Percentiles rank a stretch among this genome's conserved stretches.
These are phyloP conservation scores for Nothopassalora personata DNA, from an alignment of 2,329 filamentous ascomycete species.

Conservation along the genomic window DNA sequence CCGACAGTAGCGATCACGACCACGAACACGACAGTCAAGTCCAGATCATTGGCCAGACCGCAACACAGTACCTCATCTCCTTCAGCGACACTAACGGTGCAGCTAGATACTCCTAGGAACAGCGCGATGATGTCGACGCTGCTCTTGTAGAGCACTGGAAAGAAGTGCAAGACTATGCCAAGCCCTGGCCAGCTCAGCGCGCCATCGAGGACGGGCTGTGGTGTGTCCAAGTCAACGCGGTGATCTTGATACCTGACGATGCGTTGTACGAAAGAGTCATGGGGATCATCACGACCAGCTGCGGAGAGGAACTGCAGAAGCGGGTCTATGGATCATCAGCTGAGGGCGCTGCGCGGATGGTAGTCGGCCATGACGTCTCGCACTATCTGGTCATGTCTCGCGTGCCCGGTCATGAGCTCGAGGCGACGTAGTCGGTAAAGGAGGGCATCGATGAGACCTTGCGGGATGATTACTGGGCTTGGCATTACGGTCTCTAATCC, in stretches of 20 bases:
- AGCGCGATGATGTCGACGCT: neutral
- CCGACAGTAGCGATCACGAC: neutral
- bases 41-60: neutral
- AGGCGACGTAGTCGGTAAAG: neutral
- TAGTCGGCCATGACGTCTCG: neutral
- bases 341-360: too few relatives aligned
- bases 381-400: neutral
- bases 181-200: neutral
- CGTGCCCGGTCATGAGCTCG: neutral
- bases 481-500: too few relatives aligned
- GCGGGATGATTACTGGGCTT: neutral
- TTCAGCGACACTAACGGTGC: neutral
- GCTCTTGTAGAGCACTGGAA: neutral
- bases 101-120: neutral
- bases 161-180: neutral
- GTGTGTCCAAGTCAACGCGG: neutral
- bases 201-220: neutral
- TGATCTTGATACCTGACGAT: neutral
- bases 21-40: neutral
- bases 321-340: too few relatives aligned
- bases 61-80: neutral
- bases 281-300: too few relatives aligned
- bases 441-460: neutral
- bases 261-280: neutral
- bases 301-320: too few relatives aligned